Evolutionary conservation across 2,329 filamentous ascomycete genomes (phyloP).

Genomic region (Paramyrothecium roridum): DNA sequence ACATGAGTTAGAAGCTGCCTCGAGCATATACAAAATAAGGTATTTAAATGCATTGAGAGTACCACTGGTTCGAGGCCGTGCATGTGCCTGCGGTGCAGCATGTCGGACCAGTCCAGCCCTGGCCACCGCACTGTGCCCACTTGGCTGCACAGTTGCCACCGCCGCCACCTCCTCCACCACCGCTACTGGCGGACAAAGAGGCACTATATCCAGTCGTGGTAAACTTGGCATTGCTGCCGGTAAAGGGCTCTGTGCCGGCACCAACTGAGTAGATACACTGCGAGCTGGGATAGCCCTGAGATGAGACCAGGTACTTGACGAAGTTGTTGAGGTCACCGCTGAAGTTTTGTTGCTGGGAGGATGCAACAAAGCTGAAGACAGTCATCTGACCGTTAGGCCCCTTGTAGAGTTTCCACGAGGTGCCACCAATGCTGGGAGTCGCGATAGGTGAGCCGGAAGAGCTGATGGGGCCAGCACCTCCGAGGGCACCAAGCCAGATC

Average conservation of each 20-base stretch:
- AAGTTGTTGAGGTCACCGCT: conserved; percentile 55
- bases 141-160: not conserved
- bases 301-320: conserved; percentile 48
- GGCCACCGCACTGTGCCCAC: not conserved
- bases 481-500: conserved; percentile 16
- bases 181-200: not conserved
- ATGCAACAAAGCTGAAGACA: conserved; percentile 51
- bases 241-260: conserved; percentile 56
- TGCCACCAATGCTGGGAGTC: conserved; percentile 49
- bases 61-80: not conserved
- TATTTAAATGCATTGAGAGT: not conserved
- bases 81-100: not conserved
- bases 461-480: conserved; percentile 26
- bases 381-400: conserved; percentile 54
- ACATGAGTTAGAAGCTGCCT: too few species aligned
- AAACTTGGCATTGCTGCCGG: conserved; percentile 34
- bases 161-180: not conserved
- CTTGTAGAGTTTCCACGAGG: conserved; percentile 51
- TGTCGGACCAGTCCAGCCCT: not conserved
- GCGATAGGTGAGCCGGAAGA: conserved; percentile 48
- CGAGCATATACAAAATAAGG: too few species aligned
- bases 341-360: conserved; percentile 43
- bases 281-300: conserved; percentile 41
- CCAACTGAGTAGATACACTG: conserved; percentile 53
- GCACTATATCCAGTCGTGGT: conserved; percentile 9